Evolutionary conservation across 2,329 filamentous ascomycete species (phyloP), one percentile per base, ranked within the genome.

Genomic region (Pseudogymnoascus pannorum): DNA sequence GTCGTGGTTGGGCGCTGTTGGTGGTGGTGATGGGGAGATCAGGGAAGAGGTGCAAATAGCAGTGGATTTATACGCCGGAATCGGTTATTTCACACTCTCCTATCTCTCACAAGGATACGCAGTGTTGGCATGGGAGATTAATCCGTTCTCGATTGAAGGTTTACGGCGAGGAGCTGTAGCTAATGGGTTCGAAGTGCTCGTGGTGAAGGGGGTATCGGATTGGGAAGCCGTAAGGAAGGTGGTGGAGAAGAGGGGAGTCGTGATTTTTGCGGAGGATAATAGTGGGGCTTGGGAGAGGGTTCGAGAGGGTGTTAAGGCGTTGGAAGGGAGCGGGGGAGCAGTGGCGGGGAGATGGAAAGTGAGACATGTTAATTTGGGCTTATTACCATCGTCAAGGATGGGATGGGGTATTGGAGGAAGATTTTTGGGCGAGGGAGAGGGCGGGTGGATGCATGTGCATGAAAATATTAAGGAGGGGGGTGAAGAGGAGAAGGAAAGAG

Each of bases 1-100:
- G 2, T 20, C 9, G 8, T 58, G 33, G 29, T 72, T 75, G 6
- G 69, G 70, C 6, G 69, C 77, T 1, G 5, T 29, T 0, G 26
- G 60, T 7, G 51, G 4, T 18, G 51, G 26, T 18, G 26, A 57
- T 57, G 8, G 16, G 16, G 20, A 2, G 14, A 20, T 12, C 2
- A n/a, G 20, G 16, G 33, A 58, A 7, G 71, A 72, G 5, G 54
- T 58, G 20, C 54, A 58, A 11, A 54, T 80, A 72, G 84, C 87
- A 0, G 82, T 95, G 0, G 93, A 97, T 73, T 76, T 97, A 63
- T 97, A 96, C 75, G 91, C 89, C 0, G 93, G 93, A 0, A 96
- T 97, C 66, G 93, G 93, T 4, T 97, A 97, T 75, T 97, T 97
- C 74, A 84, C 88, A 3, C 96, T 97, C 70, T 89, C 85, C 31